Base-by-base conservation (phyloP, 2,329 filamentous ascomycete genomes). In the Lachnellula cervina region DNA sequence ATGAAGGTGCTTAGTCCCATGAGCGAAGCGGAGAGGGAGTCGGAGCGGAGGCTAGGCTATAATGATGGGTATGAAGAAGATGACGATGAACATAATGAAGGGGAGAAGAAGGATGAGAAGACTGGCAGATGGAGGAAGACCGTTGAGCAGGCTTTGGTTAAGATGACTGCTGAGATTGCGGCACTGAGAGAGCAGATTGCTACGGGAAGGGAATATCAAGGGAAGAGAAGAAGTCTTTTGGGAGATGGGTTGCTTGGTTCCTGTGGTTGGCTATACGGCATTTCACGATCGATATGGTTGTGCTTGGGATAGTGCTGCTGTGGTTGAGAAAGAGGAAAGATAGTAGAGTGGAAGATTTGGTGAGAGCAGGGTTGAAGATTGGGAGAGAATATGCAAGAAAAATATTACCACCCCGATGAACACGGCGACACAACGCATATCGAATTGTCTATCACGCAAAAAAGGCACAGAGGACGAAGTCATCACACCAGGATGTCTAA, bases 121-220 rank as follows among this genome's bases (percentile, higher is more conserved):
- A 75, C 73, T 17, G 77, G 76, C 58, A 84, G 83, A 66, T 96
- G 91, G 90, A 86, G 88, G 51, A 85, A 82, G 57, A 86, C 88
- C 64, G 87, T 97, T 59, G 93, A 97, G 74, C 82, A 86, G 44
- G 89, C 90, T 21, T 79, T 97, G 55, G 89, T 93, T 54, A 89
- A 91, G 64, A 85, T 97, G 74, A 96, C 92, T 5, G 88, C 91
- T 16, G 94, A 99, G 73, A 84, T 99, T 34, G 92, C 94, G 1
- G 94, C 94, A 0, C 74, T 97, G 59, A 82, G 94, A 37, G 94
- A 99, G 72, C 92, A 97, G 69, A 87, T 97, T 63, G 87, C 90
- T 52, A 81, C 84, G 0, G 85, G 89, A 0, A 80, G 88, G 13
- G 82, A 93, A 62, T 88, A 88, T 74, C 81, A 82, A 59, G 80